Conservation (phyloP, 2,329 filamentous ascomycete genomes). For the Venturiaceae sp. region DNA sequence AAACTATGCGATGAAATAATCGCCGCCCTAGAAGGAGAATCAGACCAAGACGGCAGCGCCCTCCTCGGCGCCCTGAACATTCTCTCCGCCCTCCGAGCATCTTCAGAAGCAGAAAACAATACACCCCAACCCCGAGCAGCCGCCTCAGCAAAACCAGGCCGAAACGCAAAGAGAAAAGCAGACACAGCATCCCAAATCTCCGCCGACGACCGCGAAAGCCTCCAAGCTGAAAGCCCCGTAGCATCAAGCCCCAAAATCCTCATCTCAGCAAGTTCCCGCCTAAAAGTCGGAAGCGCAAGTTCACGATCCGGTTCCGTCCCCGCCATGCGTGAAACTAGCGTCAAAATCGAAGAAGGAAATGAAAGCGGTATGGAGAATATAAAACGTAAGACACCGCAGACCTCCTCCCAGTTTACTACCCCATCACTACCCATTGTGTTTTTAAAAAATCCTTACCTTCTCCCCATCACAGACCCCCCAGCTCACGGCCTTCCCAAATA, state of each 20-base stretch:
- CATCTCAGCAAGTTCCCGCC: constrained; percentile 8
- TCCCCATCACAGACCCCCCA: neutral
- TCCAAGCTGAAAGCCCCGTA: constrained; percentile 26
- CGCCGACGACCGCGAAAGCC: constrained; percentile 14
- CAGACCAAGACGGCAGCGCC: constrained; percentile 29
- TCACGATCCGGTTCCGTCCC: constrained; percentile 31
- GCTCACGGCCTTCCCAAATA: constrained; percentile 5
- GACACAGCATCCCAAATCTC: constrained; percentile 15
- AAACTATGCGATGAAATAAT: constrained; percentile 36
- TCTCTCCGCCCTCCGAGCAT: constrained; percentile 35
- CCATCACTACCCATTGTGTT: neutral
- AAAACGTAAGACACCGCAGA: constrained; percentile 27
- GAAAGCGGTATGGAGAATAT: constrained; percentile 29
- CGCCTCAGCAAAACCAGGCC: constrained; percentile 22
- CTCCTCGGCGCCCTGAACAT: constrained; percentile 33
- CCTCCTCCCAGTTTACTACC: neutral
- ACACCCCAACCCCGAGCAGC: constrained; percentile 24
- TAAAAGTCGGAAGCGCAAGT: constrained; percentile 5
- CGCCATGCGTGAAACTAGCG: constrained; percentile 35
- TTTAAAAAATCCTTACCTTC: neutral
- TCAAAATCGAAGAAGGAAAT: constrained; percentile 39
- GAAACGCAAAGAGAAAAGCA: constrained; percentile 14
- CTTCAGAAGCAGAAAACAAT: constrained; percentile 29
- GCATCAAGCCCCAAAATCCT: constrained; percentile 8
- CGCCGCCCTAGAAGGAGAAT: constrained; percentile 31